Evolutionary conservation across 305 asterid species (phyloP), one percentile per base, ranked within the genome.

Genomic region (Fraxinus greggii): DNA sequence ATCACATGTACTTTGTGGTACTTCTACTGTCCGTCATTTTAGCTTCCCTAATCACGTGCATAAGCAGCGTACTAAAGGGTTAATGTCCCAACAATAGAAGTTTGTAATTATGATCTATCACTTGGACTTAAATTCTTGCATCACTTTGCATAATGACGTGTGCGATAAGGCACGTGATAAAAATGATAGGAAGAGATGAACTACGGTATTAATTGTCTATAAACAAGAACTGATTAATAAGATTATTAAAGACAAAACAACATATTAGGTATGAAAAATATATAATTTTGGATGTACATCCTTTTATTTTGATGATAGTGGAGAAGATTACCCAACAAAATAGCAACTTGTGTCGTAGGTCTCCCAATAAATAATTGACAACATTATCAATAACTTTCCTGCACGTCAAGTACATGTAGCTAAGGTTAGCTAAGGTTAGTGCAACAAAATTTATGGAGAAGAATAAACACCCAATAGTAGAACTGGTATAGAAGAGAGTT

Each of bases 271-370:
- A 80, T 38, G 40, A 69, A 67, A 72, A 77, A 32, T 78, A 67
- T 28, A 67, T 21, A 59, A 7, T 26, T 29, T 29, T 67, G 36
- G 38, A 29, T 5, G 73, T 65, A 65, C 19, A 65, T 65, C 8
- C 10, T 24, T 10, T 51, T 56, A 19, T 24, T 26, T 21, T 23
- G 38, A 61, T 26, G 28, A 56, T 63, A 19, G 78, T 61, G 73
- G 51, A 72, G 77, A 81, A 23, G 79, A 90, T 89, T 89, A 95
- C 98, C 98, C 98, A 95, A 88, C 97, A 91, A 90, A 92, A 95
- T 63, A 88, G 85, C 88, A 95, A 81, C 87, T 87, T 91, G 75
- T 82, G 85, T 83, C 83, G 88, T 86, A 83, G 79, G 78, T 88
- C 83, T 86, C 97, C 97, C 89, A 95, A 89, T 86, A 95, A 84